Conservation (phyloP, 768 basidiomycete species). For the Psilocybe cyanescens region DNA sequence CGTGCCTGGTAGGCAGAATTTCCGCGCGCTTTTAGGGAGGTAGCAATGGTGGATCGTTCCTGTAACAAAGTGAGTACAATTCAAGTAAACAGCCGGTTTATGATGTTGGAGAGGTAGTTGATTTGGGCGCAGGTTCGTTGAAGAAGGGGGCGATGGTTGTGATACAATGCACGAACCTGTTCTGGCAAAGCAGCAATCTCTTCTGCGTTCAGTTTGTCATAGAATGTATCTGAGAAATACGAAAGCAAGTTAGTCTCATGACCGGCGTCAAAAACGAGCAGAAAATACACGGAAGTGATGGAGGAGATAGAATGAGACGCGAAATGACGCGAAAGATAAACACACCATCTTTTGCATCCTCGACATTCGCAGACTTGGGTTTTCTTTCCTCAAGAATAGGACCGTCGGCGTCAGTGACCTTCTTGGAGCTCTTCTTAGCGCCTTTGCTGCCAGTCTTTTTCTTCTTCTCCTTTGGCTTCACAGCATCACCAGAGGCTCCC, state of each 20-base stretch:
- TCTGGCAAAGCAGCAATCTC: conserved; percentile 59
- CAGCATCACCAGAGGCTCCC: conserved; percentile 46
- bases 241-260: neutral
- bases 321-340: neutral
- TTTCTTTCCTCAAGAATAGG: conserved; percentile 81
- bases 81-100: neutral
- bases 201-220: conserved; percentile 53
- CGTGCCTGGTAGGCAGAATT: conserved; percentile 70
- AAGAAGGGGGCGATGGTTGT: no score
- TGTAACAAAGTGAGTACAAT: conserved; percentile 25
- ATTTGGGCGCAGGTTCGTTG: neutral
- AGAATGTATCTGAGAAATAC: conserved; percentile 24
- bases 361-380: conserved; percentile 33
- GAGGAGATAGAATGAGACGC: neutral
- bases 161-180: conserved; percentile 48
- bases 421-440: conserved; percentile 40
- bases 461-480: conserved; percentile 42
- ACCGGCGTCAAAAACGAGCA: neutral
- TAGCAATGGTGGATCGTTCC: conserved; percentile 70
- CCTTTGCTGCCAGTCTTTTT: conserved; percentile 46
- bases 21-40: conserved; percentile 69
- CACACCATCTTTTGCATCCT: conserved; percentile 16
- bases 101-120: neutral
- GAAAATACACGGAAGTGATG: neutral
- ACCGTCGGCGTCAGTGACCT: conserved; percentile 48